phyloP scores from a whole-genome alignment of 2,329 filamentous ascomycete species.

The Trichophyton schoenleinii region DNA sequence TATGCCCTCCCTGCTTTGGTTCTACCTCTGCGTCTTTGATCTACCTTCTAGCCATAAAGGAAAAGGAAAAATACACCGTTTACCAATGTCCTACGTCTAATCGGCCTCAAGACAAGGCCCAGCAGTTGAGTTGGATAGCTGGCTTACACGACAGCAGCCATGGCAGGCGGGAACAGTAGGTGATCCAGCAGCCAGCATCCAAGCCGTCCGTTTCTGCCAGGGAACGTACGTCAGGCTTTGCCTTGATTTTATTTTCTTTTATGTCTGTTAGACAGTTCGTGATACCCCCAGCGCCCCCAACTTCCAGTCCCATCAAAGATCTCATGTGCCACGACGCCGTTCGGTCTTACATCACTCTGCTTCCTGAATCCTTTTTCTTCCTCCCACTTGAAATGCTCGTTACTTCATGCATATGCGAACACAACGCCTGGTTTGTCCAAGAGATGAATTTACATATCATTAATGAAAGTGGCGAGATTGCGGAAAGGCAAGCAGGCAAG shows the following conservation, averaged over 20 bases:
- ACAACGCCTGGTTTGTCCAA: neutral
- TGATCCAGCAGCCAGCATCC: neutral
- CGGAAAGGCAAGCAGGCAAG: neutral
- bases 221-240: neutral
- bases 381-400: neutral
- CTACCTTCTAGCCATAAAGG: too few relatives aligned
- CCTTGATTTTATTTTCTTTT: neutral
- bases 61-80: neutral
- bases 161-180: neutral
- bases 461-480: neutral
- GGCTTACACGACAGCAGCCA: neutral
- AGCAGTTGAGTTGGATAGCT: neutral
- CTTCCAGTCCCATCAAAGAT: neutral
- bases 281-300: neutral
- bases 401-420: neutral
- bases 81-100: neutral
- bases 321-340: constrained; percentile 1
- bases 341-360: neutral
- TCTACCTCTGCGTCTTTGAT: too few relatives aligned
- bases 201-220: neutral
- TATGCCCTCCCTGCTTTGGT: too few relatives aligned
- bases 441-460: neutral
- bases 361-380: neutral
- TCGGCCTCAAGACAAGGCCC: neutral
- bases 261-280: neutral